Percentiles rank a stretch among this genome's conserved stretches.
Evolutionary conservation across 129 eudicot species (phyloP).

Genomic region (Flaveria ramosissima): DNA sequence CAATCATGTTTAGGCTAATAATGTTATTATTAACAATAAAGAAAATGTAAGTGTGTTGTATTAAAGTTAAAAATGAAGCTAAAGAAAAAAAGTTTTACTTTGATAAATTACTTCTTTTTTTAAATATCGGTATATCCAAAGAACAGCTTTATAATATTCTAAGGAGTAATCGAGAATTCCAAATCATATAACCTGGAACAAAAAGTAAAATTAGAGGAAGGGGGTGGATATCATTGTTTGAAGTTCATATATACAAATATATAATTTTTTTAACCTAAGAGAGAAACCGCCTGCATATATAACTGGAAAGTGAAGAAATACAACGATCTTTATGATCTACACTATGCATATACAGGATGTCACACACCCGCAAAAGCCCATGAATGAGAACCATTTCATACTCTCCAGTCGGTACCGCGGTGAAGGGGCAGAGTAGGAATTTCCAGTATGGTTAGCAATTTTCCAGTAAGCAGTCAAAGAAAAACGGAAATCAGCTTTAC

Average conservation of each 20-base stretch:
- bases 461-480: slow-evolving; percentile 39
- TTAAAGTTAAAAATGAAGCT: background rate
- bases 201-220: background rate
- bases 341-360: slow-evolving; percentile 29
- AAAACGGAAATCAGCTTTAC: slow-evolving; percentile 23
- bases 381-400: slow-evolving; percentile 20
- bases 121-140: background rate
- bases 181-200: background rate
- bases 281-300: slow-evolving; percentile 19
- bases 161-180: background rate
- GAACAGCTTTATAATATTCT: background rate
- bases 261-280: slow-evolving; percentile 23
- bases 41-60: background rate
- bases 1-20: no score
- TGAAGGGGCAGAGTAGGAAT: slow-evolving; percentile 33
- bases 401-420: slow-evolving; percentile 18
- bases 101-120: background rate
- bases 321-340: slow-evolving; percentile 21
- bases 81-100: background rate
- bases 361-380: slow-evolving; percentile 17
- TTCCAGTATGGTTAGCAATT: slow-evolving; percentile 41
- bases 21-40: background rate
- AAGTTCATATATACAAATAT: slow-evolving; percentile 23
- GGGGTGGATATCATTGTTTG: slow-evolving; percentile 2
- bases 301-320: slow-evolving; percentile 26